Conservation (phyloP, 805 yeast species). For the Candida cerambycidarum region DNA sequence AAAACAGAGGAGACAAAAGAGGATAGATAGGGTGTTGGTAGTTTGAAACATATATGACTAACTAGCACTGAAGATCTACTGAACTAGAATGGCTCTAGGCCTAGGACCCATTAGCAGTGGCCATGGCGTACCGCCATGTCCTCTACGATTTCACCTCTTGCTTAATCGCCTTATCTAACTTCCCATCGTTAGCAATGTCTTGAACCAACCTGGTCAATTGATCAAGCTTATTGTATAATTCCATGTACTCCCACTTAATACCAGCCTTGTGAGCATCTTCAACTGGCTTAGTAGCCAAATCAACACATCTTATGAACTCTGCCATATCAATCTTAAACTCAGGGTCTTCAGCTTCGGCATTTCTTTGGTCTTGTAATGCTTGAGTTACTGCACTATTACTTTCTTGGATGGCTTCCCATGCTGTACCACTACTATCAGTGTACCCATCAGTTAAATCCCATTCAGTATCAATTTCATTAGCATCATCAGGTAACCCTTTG, state of each 20-base stretch:
- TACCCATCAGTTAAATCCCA: constrained; percentile 86
- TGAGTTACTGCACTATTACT: constrained; percentile 37
- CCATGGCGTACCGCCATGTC: too few species aligned
- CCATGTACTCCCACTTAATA: constrained; percentile 63
- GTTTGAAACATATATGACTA: too few species aligned
- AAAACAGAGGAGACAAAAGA: too few species aligned
- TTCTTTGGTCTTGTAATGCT: constrained; percentile 48
- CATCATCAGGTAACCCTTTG: constrained; percentile 68
- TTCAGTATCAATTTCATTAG: constrained; percentile 71
- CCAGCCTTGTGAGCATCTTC: constrained; percentile 53
- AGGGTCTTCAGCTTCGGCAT: constrained; percentile 70
- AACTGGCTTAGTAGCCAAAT: constrained; percentile 57
- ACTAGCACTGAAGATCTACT: too few species aligned
- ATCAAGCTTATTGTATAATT: constrained; percentile 53
- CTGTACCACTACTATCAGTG: constrained; percentile 29
- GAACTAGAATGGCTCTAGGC: too few species aligned
- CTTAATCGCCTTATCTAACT: constrained; percentile 27
- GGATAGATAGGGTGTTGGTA: too few species aligned
- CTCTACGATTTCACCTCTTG: too few species aligned
- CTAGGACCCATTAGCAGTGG: too few species aligned
- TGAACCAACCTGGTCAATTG: constrained; percentile 42
- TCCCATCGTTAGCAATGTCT: constrained; percentile 18
- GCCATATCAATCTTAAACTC: constrained; percentile 53
- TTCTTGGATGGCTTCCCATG: constrained; percentile 40
- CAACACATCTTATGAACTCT: constrained; percentile 53